Base-by-base conservation (phyloP, 345 rosid genomes). In the Cardamine chenopodiifolia region DNA sequence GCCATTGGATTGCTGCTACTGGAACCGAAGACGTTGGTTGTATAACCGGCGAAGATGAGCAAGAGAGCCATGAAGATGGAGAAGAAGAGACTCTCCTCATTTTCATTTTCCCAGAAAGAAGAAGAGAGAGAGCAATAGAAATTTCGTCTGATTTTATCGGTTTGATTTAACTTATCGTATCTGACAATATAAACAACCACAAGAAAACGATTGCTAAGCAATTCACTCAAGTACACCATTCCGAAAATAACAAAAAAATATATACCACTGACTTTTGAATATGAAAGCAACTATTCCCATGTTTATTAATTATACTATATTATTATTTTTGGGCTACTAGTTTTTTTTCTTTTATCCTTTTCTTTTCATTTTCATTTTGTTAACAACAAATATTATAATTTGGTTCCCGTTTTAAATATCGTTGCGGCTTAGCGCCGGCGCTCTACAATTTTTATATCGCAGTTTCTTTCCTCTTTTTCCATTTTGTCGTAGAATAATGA, bases 1-100 rank as follows among this genome's bases (percentile, higher is more conserved):
- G 76, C 97, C 96, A 88, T 60, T 74, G 95, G 67, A 90, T 64
- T 49, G 82, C 31, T 59, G 83, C 31, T 59, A 68, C 8, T 3
- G 93, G 79, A 71, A 82, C 6, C 12, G 88, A 81, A 5, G 82
- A 35, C 11, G 80, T 59, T 1, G 78, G 66, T 18, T 62, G 77
- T 63, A 80, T 52, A 58, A 76, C 83, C 7, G 82, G 78, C 9
- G 90, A 59, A 70, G 75, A 72, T 42, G 97, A 86, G 81, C 97
- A 90, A 8, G 73, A 58, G 78, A 85, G 76, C 97, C 92, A 89
- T 20, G 87, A 37, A 53, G 78, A 69, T 35, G 92, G 77, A 67
- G 70, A 68, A 37, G 92, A 79, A 55, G 74, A 62, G 23, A 66
- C 6, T 39, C 17, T 45, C 74, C 56, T 45, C 75, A 62, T 76